A percentile compares a stretch with the other conserved stretches of the same genome.
These are phyloP conservation scores for Epichloe baconii DNA, from an alignment of 2,329 filamentous ascomycete species.

Conservation along the genomic window DNA sequence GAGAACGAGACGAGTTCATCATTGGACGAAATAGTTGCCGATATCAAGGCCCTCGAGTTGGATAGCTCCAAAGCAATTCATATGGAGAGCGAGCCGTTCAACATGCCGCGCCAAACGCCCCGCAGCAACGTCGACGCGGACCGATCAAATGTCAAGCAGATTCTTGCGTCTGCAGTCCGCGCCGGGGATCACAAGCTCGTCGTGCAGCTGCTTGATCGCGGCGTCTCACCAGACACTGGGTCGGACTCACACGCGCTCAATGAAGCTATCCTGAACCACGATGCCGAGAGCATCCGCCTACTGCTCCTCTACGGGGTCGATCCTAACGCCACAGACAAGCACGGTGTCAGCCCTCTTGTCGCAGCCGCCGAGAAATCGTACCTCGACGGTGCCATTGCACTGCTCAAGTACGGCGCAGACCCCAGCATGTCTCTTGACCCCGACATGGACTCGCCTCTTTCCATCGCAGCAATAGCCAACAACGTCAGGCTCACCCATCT, in stretches of 20 bases:
- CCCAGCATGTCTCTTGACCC: constrained; percentile 37
- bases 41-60: constrained; percentile 26
- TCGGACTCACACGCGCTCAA: constrained; percentile 35
- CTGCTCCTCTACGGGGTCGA: constrained; percentile 45
- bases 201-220: constrained; percentile 44
- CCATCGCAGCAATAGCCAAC: constrained; percentile 34
- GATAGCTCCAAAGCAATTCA: constrained; percentile 29
- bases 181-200: constrained; percentile 42
- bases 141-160: constrained; percentile 29
- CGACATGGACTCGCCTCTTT: constrained; percentile 41
- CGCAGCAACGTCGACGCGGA: constrained; percentile 30
- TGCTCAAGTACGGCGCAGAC: constrained; percentile 53
- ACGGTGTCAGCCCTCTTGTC: constrained; percentile 37
- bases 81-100: constrained; percentile 34
- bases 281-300: constrained; percentile 40
- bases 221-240: constrained; percentile 37
- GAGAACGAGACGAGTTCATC: constrained; percentile 4
- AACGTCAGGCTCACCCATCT: constrained; percentile 45
- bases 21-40: constrained; percentile 17
- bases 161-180: constrained; percentile 41
- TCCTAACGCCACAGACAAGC: constrained; percentile 36
- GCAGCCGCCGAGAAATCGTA: constrained; percentile 39
- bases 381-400: constrained; percentile 40
- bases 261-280: constrained; percentile 37
- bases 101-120: constrained; percentile 39